These are phyloP conservation scores for Skeletonema marinoi DNA, from an alignment of 108 stramenopile genomes.

Conservation along the genomic window DNA sequence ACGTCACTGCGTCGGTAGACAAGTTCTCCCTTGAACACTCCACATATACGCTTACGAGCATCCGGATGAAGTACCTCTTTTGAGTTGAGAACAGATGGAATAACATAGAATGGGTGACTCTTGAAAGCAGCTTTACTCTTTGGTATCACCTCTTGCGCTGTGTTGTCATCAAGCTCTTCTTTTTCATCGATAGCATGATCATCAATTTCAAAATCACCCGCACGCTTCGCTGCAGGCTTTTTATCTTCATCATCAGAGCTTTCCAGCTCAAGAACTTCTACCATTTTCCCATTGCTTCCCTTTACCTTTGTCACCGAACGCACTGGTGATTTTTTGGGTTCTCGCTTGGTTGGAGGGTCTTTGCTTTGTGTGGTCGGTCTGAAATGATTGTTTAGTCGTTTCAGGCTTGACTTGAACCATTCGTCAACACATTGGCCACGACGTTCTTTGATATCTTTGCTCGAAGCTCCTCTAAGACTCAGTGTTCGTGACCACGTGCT, in stretches of 20 bases:
- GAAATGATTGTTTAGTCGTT: slow-evolving; percentile 24
- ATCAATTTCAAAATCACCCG: slow-evolving; percentile 9
- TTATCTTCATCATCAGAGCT: slow-evolving; percentile 32
- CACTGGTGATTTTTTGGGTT: slow-evolving; percentile 12
- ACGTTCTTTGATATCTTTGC: slow-evolving; percentile 29
- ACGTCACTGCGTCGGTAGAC: slow-evolving; percentile 77
- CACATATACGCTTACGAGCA: slow-evolving; percentile 70
- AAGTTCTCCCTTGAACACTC: slow-evolving; percentile 87
- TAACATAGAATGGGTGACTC: slow-evolving; percentile 69
- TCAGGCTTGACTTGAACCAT: slow-evolving; percentile 39
- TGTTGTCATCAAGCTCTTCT: slow-evolving; percentile 41
- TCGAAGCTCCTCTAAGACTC: slow-evolving; percentile 57
- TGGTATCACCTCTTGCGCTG: slow-evolving; percentile 71
- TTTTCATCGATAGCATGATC: slow-evolving; percentile 56
- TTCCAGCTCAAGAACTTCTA: slow-evolving; percentile 52
- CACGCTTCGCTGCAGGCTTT: slow-evolving; percentile 4
- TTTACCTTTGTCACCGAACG: slow-evolving; percentile 31
- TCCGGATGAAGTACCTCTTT: slow-evolving; percentile 79
- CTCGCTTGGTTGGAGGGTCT: background rate
- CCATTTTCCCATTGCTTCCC: slow-evolving; percentile 9
- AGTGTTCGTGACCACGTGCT: slow-evolving; percentile 69
- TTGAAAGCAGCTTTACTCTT: slow-evolving; percentile 81
- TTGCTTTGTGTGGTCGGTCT: background rate
- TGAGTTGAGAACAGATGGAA: slow-evolving; percentile 67
- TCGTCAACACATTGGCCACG: slow-evolving; percentile 47